Evolutionary conservation across 2,329 filamentous ascomycete genomes (phyloP).

Genomic region (Paecilomyces fulvus): DNA sequence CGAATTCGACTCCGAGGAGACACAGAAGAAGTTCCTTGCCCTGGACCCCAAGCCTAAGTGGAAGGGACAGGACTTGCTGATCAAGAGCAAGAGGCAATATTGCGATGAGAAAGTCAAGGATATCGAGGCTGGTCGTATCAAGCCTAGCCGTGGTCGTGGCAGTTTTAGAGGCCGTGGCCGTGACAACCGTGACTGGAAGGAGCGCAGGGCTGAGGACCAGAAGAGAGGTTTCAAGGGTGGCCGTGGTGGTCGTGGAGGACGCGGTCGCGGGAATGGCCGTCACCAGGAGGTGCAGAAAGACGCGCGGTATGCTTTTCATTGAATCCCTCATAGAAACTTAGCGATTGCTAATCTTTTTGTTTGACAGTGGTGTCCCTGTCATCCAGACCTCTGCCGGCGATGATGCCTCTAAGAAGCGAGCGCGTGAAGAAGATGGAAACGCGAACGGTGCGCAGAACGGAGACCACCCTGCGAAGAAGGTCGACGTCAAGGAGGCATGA

Average conservation of each 20-base stretch:
- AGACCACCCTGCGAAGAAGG: slow-evolving; percentile 40
- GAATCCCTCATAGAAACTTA: not conserved
- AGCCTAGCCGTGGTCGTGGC: slow-evolving; percentile 45
- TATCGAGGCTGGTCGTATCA: slow-evolving; percentile 61
- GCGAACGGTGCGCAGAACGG: slow-evolving; percentile 13
- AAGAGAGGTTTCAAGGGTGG: slow-evolving; percentile 32
- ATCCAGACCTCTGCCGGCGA: slow-evolving; percentile 29
- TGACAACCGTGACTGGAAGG: slow-evolving; percentile 33
- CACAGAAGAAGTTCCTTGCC: slow-evolving; percentile 69
- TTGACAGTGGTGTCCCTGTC: slow-evolving; percentile 35
- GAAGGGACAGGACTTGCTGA: slow-evolving; percentile 68
- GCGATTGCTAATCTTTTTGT: slow-evolving; percentile 10
- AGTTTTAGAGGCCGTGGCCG: slow-evolving; percentile 37
- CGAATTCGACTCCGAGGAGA: slow-evolving; percentile 75
- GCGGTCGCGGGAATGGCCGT: slow-evolving; percentile 11
- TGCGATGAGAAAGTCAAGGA: slow-evolving; percentile 66
- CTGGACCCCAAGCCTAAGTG: slow-evolving; percentile 75
- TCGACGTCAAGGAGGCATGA: slow-evolving; percentile 36
- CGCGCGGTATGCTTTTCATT: slow-evolving; percentile 26
- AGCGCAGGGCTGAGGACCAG: slow-evolving; percentile 37
- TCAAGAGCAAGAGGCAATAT: slow-evolving; percentile 86
- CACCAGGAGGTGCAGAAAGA: slow-evolving; percentile 29
- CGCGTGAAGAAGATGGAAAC: slow-evolving; percentile 32
- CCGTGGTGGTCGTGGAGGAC: slow-evolving; percentile 16
- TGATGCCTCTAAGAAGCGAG: slow-evolving; percentile 32